Conservation (phyloP, 2,329 filamentous ascomycete genomes). For the Phialocephala sp. region DNA sequence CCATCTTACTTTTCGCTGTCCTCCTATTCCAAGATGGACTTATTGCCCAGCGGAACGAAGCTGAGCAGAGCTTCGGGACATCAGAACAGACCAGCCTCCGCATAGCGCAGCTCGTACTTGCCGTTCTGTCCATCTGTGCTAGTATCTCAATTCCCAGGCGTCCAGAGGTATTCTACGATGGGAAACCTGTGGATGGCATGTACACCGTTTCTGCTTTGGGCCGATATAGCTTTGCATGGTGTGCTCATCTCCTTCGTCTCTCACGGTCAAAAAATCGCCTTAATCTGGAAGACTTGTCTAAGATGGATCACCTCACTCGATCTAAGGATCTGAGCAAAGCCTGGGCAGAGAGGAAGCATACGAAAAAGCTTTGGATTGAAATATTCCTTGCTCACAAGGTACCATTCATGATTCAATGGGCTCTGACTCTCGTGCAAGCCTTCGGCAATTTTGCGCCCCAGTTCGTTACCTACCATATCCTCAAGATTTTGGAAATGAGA, state of each 20-base stretch:
- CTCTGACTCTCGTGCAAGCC: conserved; percentile 50
- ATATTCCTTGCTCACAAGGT: conserved; percentile 63
- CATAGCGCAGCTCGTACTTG: conserved; percentile 52
- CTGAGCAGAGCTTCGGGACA: conserved; percentile 21
- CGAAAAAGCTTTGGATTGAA: conserved; percentile 62
- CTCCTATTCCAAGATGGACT: conserved; percentile 53
- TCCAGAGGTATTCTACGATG: conserved; percentile 67
- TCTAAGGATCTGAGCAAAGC: conserved; percentile 55
- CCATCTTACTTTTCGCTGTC: conserved; percentile 50
- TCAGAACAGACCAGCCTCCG: conserved; percentile 52
- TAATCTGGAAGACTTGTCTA: conserved; percentile 66
- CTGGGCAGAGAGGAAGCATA: conserved; percentile 56
- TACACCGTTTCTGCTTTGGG: conserved; percentile 64
- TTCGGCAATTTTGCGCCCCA: conserved; percentile 70
- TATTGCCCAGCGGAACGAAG: conserved; percentile 41
- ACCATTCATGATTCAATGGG: conserved; percentile 63
- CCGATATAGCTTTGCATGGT: conserved; percentile 72
- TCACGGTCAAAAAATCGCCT: conserved; percentile 64
- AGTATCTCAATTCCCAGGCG: conserved; percentile 67
- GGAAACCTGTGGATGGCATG: conserved; percentile 65
- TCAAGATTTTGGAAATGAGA: conserved; percentile 66
- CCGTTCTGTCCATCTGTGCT: conserved; percentile 52
- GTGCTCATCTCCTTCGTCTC: conserved; percentile 56
- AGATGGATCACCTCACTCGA: conserved; percentile 61
- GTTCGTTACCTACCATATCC: conserved; percentile 68